Evolutionary conservation across 495 filamentous ascomycete genomes (phyloP).

Genomic region (Neurospora sublineolata): DNA sequence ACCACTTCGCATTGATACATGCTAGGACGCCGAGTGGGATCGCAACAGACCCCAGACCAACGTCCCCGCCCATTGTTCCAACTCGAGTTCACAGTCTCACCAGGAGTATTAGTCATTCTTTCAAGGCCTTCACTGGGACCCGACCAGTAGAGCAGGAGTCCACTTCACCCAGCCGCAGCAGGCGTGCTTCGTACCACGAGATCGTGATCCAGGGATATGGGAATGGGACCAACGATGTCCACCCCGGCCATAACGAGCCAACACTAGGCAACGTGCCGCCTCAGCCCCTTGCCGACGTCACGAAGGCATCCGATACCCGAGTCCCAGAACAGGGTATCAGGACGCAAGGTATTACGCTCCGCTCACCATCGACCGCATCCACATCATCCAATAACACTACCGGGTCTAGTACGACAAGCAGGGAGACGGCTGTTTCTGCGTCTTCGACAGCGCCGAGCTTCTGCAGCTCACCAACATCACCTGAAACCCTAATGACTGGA

Average conservation of each 20-base stretch:
- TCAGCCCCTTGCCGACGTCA: background rate
- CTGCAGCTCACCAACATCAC: background rate
- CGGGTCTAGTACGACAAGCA: constrained; percentile 9
- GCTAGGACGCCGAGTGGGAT: background rate
- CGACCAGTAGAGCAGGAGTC: constrained; percentile 2
- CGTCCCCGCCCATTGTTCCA: constrained; percentile 4
- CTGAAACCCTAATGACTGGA: background rate
- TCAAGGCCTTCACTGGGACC: constrained; percentile 16
- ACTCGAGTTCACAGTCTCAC: constrained; percentile 15
- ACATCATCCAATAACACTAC: constrained; percentile 16
- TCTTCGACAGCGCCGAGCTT: constrained; percentile 6
- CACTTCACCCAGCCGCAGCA: constrained; percentile 3
- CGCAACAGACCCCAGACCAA: background rate
- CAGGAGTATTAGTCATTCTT: constrained; percentile 20
- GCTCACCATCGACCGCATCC: constrained; percentile 17
- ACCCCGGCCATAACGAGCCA: background rate
- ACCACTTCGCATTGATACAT: constrained; percentile 26
- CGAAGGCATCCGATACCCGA: background rate
- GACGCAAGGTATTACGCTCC: constrained; percentile 7
- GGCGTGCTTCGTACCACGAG: constrained; percentile 22
- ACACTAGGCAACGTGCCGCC: background rate
- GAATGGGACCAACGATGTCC: constrained; percentile 27
- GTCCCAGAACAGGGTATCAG: constrained; percentile 1
- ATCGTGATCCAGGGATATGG: constrained; percentile 33
- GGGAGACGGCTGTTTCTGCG: constrained; percentile 2